These are phyloP conservation scores for Sclerotinia sclerotiorum DNA, from an alignment of 2,329 filamentous ascomycete species.

Conservation along the genomic window DNA sequence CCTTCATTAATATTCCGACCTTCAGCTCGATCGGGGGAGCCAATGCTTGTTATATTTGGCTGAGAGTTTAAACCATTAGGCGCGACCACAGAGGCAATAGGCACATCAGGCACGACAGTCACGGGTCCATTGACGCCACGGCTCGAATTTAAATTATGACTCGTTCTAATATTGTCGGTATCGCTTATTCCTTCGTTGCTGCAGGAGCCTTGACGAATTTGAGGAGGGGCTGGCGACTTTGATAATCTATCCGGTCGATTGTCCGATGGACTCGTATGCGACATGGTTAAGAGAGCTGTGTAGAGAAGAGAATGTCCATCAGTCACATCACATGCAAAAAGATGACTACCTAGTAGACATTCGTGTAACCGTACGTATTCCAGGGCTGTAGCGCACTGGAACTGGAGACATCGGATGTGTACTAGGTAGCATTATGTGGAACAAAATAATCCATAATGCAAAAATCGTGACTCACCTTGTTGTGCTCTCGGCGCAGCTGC, in stretches of 20 bases:
- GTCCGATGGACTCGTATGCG: neutral
- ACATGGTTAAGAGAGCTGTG: slow-evolving; percentile 11
- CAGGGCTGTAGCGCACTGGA: neutral
- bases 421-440: too few species aligned
- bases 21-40: neutral
- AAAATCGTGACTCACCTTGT: slow-evolving; percentile 23
- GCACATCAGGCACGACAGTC: neutral
- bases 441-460: neutral
- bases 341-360: neutral
- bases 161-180: neutral
- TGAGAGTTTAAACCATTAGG: slow-evolving; percentile 3
- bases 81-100: neutral
- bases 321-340: slow-evolving; percentile 13
- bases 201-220: slow-evolving; percentile 1
- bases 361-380: neutral
- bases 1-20: neutral
- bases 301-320: neutral
- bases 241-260: neutral
- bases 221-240: slow-evolving; percentile 10
- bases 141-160: slow-evolving; percentile 11
- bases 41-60: slow-evolving; percentile 16
- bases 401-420: neutral
- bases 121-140: neutral
- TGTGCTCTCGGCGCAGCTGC: slow-evolving; percentile 17
- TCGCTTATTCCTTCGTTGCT: slow-evolving; percentile 1